Percentiles rank a stretch among this genome's conserved stretches.
These are phyloP conservation scores for Alternaria sp. DNA, from an alignment of 2,329 filamentous ascomycete species.

Conservation along the genomic window DNA sequence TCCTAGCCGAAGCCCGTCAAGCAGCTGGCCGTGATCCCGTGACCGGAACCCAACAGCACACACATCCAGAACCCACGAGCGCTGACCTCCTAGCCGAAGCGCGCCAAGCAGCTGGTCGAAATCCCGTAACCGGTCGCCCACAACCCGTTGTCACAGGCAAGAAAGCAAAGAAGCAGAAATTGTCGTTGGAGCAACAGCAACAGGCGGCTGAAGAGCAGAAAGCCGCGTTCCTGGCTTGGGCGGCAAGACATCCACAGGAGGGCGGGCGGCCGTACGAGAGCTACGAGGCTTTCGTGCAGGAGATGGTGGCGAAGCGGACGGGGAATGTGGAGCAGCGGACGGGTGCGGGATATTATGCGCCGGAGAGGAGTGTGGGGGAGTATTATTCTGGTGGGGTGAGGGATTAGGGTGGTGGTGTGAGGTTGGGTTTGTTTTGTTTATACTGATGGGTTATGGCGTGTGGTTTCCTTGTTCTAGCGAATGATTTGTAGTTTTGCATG, in stretches of 20 bases:
- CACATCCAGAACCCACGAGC: neutral
- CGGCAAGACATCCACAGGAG: constrained; percentile 7
- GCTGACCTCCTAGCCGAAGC: neutral
- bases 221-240: constrained; percentile 9
- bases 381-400: constrained; percentile 24
- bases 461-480: neutral
- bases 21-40: constrained; percentile 24
- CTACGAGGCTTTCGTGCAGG: constrained; percentile 18
- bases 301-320: constrained; percentile 19
- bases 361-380: constrained; percentile 24
- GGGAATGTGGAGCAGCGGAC: constrained; percentile 9
- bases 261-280: constrained; percentile 14
- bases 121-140: neutral
- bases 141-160: neutral
- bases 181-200: neutral
- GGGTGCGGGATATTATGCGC: constrained; percentile 30
- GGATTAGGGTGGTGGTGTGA: neutral
- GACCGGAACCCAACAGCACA: constrained; percentile 15
- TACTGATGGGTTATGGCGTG: neutral
- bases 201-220: constrained; percentile 4
- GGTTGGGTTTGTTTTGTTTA: neutral
- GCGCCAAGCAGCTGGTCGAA: neutral
- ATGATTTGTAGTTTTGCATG: neutral
- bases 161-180: neutral
- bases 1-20: constrained; percentile 29